phyloP scores from a whole-genome alignment of 768 basidiomycete species.

The Dacryopinax spathularia region DNA sequence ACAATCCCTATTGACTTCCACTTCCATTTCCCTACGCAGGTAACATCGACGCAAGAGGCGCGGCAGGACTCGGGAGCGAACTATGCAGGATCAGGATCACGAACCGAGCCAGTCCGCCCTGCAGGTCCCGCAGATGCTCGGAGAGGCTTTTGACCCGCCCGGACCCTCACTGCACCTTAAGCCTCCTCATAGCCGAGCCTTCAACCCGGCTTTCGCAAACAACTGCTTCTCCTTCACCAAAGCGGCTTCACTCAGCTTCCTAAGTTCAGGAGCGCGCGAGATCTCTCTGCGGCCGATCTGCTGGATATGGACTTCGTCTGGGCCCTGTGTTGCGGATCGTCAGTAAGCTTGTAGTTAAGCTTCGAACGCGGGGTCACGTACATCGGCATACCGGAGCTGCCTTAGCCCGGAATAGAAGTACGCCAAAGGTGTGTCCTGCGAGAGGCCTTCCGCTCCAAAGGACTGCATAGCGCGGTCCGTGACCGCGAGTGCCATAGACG shows the following conservation, averaged over 20 bases:
- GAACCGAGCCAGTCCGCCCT: too few species aligned
- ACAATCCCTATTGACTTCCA: not conserved
- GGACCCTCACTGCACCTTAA: not conserved
- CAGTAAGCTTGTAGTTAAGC: not conserved
- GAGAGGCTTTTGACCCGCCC: not conserved
- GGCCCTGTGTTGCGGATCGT: conserved; percentile 36
- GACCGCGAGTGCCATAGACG: conserved; percentile 72
- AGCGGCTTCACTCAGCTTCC: conserved; percentile 37
- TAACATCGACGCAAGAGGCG: not conserved
- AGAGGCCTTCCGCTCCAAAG: conserved; percentile 91
- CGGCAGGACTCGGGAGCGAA: not conserved
- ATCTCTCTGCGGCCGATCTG: conserved; percentile 87
- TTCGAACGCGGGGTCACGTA: conserved; percentile 25
- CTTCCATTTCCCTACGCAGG: not conserved
- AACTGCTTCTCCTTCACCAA: conserved; percentile 49
- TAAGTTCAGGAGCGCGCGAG: conserved; percentile 53
- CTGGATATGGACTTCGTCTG: conserved; percentile 72
- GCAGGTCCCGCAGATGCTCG: too few species aligned
- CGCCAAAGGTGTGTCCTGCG: conserved; percentile 77
- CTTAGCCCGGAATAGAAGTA: conserved; percentile 61
- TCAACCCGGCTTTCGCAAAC: conserved; percentile 8
- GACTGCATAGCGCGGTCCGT: conserved; percentile 94
- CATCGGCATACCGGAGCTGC: conserved; percentile 78
- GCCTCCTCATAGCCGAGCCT: conserved; percentile 6
- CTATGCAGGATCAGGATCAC: too few species aligned